A percentile compares a stretch with the other conserved stretches of the same genome.
Conservation (phyloP, 306 rosid genomes). For the Castanea crenata region DNA sequence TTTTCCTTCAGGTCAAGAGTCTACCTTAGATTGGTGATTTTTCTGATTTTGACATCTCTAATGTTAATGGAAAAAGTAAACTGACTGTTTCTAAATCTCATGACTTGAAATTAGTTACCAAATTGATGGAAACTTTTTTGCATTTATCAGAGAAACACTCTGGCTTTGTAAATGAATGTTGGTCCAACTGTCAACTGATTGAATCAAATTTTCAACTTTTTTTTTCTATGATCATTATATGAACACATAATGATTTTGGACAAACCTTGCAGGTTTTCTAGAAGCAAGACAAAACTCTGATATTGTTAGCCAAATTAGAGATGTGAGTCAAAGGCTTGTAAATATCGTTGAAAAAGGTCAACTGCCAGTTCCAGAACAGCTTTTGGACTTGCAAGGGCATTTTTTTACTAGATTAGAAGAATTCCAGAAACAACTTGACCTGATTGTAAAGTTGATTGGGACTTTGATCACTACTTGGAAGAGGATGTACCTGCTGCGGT, state of each 20-base stretch:
- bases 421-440: conserved; percentile 53
- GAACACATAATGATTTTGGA: conserved; percentile 2
- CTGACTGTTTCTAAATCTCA: conserved; percentile 16
- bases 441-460: conserved; percentile 66
- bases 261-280: conserved; percentile 16
- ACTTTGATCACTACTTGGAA: conserved; percentile 78
- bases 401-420: conserved; percentile 43
- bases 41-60: conserved; percentile 26
- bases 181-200: conserved; percentile 3
- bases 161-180: conserved; percentile 40
- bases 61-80: conserved; percentile 14
- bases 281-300: conserved; percentile 29
- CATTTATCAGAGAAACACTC: conserved; percentile 33
- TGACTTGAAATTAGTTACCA: conserved; percentile 16
- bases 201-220: conserved; percentile 2
- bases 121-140: conserved; percentile 28
- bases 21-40: conserved; percentile 18
- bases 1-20: conserved; percentile 10
- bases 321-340: conserved; percentile 37
- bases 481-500: conserved; percentile 92
- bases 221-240: conserved; percentile 15
- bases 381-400: conserved; percentile 49
- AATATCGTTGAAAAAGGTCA: conserved; percentile 41
- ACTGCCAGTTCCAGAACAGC: conserved; percentile 34
- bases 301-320: conserved; percentile 34